These are phyloP conservation scores for Fusarium sp. DNA, from an alignment of 2,329 filamentous ascomycete species.

Conservation along the genomic window DNA sequence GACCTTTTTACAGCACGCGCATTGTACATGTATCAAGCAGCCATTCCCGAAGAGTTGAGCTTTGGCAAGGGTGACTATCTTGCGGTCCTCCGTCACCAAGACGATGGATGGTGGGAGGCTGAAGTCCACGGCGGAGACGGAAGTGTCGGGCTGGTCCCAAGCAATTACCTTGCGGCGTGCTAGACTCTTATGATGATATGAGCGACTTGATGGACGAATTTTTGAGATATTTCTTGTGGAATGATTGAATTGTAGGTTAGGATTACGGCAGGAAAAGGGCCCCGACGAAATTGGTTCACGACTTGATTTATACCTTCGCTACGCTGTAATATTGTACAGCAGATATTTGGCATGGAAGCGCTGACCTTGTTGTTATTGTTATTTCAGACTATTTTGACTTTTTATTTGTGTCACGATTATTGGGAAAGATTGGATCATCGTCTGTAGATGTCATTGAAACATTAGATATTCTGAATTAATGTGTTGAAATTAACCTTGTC, in stretches of 20 bases:
- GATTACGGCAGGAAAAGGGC: neutral
- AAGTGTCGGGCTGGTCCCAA: constrained; percentile 69
- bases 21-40: constrained; percentile 92
- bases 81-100: constrained; percentile 87
- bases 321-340: constrained; percentile 10
- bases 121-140: constrained; percentile 79
- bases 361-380: constrained; percentile 9
- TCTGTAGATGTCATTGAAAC: neutral
- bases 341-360: constrained; percentile 27
- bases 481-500: neutral
- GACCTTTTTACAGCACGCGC: constrained; percentile 74
- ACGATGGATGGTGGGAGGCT: constrained; percentile 99
- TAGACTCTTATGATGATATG: constrained; percentile 41
- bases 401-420: constrained; percentile 27
- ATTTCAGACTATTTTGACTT: constrained; percentile 1
- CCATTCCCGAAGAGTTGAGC: constrained; percentile 92
- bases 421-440: constrained; percentile 22
- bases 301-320: constrained; percentile 29
- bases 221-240: neutral
- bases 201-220: constrained; percentile 13
- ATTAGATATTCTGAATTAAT: neutral
- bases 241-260: constrained; percentile 10
- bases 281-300: constrained; percentile 17
- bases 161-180: constrained; percentile 71
- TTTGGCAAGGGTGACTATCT: constrained; percentile 94